Percentiles rank a stretch among this genome's conserved stretches.
These are phyloP conservation scores for Pyrus pyrifolia DNA, from an alignment of 306 rosid genomes.

Conservation along the genomic window DNA sequence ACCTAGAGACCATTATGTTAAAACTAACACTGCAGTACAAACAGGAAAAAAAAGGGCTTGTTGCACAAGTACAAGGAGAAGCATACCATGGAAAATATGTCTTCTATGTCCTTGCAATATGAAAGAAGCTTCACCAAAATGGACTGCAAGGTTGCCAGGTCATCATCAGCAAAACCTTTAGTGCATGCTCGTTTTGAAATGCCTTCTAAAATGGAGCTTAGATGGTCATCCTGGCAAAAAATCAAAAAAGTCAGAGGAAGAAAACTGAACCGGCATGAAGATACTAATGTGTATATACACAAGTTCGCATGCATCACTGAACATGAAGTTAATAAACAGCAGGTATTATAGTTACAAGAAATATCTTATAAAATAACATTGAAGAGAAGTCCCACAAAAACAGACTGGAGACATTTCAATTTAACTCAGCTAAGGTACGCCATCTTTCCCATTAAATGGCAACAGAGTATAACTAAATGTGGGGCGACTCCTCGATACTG, in stretches of 20 bases:
- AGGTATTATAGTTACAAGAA: not conserved
- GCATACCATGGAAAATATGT: constrained; percentile 58
- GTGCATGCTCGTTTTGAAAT: constrained; percentile 42
- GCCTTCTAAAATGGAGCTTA: constrained; percentile 66
- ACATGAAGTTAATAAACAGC: not conserved
- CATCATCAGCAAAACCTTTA: constrained; percentile 49
- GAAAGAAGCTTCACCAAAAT: constrained; percentile 74
- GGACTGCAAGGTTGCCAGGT: constrained; percentile 70
- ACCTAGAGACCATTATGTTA: not conserved
- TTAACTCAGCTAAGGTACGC: not conserved
- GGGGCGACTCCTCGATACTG: not conserved
- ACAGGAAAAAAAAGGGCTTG: not conserved
- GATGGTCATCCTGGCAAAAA: constrained; percentile 56
- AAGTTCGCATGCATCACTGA: not conserved
- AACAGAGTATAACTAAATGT: not conserved
- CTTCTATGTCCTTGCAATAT: constrained; percentile 51
- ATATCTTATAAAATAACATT: not conserved
- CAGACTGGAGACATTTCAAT: not conserved
- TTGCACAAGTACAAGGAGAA: constrained; percentile 17
- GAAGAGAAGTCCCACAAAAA: not conserved
- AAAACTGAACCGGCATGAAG: not conserved
- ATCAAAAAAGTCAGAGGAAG: constrained; percentile 16
- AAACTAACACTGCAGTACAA: not conserved
- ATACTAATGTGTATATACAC: not conserved
- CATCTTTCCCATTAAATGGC: not conserved